phyloP scores from a whole-genome alignment of 352 stramenopile genomes.

The Globisporangium radiosum region DNA sequence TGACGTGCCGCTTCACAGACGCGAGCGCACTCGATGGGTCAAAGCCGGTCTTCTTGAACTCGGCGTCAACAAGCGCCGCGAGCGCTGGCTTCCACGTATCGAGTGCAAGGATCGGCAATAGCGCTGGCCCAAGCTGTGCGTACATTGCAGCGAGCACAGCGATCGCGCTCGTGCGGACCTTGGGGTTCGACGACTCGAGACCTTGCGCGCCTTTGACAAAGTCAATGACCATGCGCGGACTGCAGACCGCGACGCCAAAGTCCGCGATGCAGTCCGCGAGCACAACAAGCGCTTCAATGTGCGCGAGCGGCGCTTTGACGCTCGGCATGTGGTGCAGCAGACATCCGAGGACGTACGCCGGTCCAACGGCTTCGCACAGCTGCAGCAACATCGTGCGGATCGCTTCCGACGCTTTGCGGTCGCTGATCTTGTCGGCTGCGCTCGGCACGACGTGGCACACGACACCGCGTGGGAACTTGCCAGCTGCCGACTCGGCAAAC shows the following conservation, averaged over 20 bases:
- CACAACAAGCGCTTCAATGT: constrained; percentile 61
- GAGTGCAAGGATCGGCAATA: constrained; percentile 74
- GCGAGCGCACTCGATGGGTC: constrained; percentile 48
- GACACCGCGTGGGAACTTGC: constrained; percentile 69
- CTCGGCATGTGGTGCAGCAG: constrained; percentile 71
- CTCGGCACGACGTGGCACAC: constrained; percentile 61
- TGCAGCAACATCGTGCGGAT: constrained; percentile 69
- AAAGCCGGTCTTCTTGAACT: constrained; percentile 81
- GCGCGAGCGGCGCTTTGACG: constrained; percentile 72
- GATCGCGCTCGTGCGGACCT: constrained; percentile 63
- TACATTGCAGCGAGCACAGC: constrained; percentile 75
- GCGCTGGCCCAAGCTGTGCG: constrained; percentile 67
- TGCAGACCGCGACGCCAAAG: constrained; percentile 70
- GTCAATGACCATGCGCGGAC: constrained; percentile 64
- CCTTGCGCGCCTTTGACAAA: constrained; percentile 66
- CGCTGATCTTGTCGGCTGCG: constrained; percentile 77
- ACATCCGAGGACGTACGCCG: constrained; percentile 68
- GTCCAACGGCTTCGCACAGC: constrained; percentile 68
- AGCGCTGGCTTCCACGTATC: constrained; percentile 83
- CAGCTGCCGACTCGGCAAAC: constrained; percentile 49
- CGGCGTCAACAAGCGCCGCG: constrained; percentile 59
- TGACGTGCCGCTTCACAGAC: constrained; percentile 61
- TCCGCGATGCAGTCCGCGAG: constrained; percentile 66
- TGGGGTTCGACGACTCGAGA: constrained; percentile 75
- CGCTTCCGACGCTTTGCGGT: constrained; percentile 68